These are phyloP conservation scores for Boletus fagicola DNA, from an alignment of 768 basidiomycete genomes.

Conservation along the genomic window DNA sequence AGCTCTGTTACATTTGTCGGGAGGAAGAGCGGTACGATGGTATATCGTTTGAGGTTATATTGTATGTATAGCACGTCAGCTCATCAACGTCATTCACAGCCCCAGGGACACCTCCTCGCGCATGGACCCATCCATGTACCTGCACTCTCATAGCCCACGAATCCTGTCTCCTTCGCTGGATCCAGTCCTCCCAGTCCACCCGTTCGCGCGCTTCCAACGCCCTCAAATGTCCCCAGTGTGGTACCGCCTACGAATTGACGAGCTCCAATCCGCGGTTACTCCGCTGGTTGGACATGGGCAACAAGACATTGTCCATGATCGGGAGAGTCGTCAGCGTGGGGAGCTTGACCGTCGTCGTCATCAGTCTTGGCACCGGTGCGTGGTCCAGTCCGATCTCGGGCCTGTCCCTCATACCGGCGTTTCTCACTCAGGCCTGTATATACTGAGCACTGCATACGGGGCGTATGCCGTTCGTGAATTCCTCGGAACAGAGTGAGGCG, in stretches of 20 bases:
- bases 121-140: constrained; percentile 78
- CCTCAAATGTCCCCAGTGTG: constrained; percentile 79
- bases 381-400: constrained; percentile 6
- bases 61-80: neutral
- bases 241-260: constrained; percentile 61
- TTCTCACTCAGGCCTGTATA: constrained; percentile 40
- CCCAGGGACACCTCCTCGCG: constrained; percentile 46
- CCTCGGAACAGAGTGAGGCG: constrained; percentile 63
- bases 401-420: neutral
- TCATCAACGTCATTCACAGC: constrained; percentile 26
- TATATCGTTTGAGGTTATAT: constrained; percentile 3
- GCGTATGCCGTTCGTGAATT: constrained; percentile 69
- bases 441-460: constrained; percentile 64
- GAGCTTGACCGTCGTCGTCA: constrained; percentile 48
- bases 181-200: constrained; percentile 63
- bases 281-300: constrained; percentile 48
- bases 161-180: constrained; percentile 76
- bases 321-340: constrained; percentile 54
- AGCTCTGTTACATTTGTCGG: constrained; percentile 78
- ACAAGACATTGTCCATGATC: constrained; percentile 46
- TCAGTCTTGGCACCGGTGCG: constrained; percentile 63
- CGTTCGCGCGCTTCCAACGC: constrained; percentile 56
- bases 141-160: constrained; percentile 83
- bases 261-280: constrained; percentile 60
- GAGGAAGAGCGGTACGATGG: constrained; percentile 64